Base-by-base conservation (phyloP, 371 early-diverging fungal genomes). In the Mortierella polycephala region DNA sequence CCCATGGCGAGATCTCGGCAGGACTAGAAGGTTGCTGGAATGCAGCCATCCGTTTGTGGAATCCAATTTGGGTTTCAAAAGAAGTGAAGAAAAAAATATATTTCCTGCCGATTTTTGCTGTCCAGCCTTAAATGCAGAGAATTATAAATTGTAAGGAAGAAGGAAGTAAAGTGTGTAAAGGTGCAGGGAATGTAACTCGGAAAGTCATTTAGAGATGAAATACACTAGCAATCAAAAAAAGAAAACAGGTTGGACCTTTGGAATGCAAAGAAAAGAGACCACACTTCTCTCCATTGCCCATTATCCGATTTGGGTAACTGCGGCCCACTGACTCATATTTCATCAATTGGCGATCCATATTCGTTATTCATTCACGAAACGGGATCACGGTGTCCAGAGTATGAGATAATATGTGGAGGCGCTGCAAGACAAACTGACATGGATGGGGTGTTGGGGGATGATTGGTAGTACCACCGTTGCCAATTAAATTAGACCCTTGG, bases 1-100 rank as follows among this genome's bases (percentile, higher is more conserved):
- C 54, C 80, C 80, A 79, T 46, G 80, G 80, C 18, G 79, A 79
- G 7, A 59, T 16, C 9, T 72, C 73, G 8, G 61, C 42, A 2
- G 67, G 63, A 13, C 11, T 60, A 6, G 80, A 57, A 49, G 79
- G 70, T 52, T 57, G 52, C 51, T 64, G 77, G 55, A 76, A 76
- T 47, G 68, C 57, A 9, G 77, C 71, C 77, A 76, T 76, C 55
- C 39, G 52, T 23, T 56, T 54, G 58, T 56, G 54, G 50, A 59
- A 47, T 64, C 30, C 67, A 54, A 52, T 20, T 41, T 10, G 42
- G 39, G 3, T 7, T 47, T 13, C 40, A 42, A 21, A 16, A 14
- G 16, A 10, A 37, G 14, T 51, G 16, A 42, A 23, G 56, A 53
- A 5, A 8, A 18, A 5, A 21, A 18, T 18, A 14, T 20, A 18